Percentiles rank a stretch among this genome's conserved stretches.
Evolutionary conservation across 192 early-diverging fungal species (phyloP).

Genomic region (Thoreauomyces humboldtii): DNA sequence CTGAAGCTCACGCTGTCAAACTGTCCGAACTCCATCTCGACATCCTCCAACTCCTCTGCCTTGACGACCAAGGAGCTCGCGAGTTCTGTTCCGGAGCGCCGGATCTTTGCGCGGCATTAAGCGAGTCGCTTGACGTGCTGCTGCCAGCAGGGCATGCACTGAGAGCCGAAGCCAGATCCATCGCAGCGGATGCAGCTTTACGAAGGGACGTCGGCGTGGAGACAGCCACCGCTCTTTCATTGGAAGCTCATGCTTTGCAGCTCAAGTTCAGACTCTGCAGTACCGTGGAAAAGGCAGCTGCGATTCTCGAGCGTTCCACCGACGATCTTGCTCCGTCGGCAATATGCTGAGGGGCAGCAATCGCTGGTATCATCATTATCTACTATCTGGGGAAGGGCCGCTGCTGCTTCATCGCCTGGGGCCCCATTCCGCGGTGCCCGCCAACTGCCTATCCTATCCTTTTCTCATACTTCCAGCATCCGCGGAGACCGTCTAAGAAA

Average conservation of each 20-base stretch:
- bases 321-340: too few relatives aligned
- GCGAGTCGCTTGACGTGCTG: neutral
- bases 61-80: neutral
- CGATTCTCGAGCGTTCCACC: neutral
- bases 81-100: neutral
- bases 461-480: too few relatives aligned
- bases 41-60: slow-evolving; percentile 9
- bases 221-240: neutral
- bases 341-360: too few relatives aligned
- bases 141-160: neutral
- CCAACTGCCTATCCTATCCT: too few relatives aligned
- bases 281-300: neutral
- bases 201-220: neutral
- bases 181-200: neutral
- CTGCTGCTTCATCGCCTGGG: too few relatives aligned
- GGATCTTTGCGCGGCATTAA: neutral
- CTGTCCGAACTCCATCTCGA: slow-evolving; percentile 13
- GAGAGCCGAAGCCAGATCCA: neutral
- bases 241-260: slow-evolving; percentile 11
- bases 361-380: too few relatives aligned
- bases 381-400: too few relatives aligned
- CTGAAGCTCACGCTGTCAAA: neutral
- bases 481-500: too few relatives aligned
- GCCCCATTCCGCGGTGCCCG: too few relatives aligned
- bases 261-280: slow-evolving; percentile 14